Conservation (phyloP, 2,329 filamentous ascomycete genomes). For the Volutella citrinella region DNA sequence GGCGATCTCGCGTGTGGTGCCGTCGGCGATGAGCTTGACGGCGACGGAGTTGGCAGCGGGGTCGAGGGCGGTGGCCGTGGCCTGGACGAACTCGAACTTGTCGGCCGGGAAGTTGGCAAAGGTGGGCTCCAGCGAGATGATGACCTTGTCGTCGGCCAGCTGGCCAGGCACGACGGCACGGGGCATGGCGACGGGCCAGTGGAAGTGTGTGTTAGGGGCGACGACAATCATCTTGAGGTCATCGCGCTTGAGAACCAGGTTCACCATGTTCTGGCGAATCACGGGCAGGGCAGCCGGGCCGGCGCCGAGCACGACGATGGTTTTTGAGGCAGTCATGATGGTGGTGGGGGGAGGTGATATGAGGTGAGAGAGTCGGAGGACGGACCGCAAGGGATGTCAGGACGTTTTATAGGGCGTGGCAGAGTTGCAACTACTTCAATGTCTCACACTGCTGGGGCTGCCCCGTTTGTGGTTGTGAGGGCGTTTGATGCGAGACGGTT, state of each 20-base stretch:
- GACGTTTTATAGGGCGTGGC: too few species aligned
- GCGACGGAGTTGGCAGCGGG: slow-evolving; percentile 39
- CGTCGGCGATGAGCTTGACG: slow-evolving; percentile 34
- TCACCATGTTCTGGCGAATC: slow-evolving; percentile 49
- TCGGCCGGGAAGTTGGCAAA: slow-evolving; percentile 46
- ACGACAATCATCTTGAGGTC: slow-evolving; percentile 45
- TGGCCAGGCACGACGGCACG: slow-evolving; percentile 46
- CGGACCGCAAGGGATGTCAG: too few species aligned
- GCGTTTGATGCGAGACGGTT: too few species aligned
- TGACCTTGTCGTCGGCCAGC: slow-evolving; percentile 38
- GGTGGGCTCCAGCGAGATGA: slow-evolving; percentile 34
- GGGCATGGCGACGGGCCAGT: slow-evolving; percentile 47
- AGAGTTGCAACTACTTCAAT: too few species aligned
- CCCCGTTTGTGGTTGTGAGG: too few species aligned
- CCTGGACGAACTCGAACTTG: slow-evolving; percentile 52
- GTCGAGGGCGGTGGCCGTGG: slow-evolving; percentile 44
- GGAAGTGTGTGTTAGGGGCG: slow-evolving; percentile 45
- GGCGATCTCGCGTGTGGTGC: slow-evolving; percentile 32
- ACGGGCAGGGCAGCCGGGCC: slow-evolving; percentile 44
- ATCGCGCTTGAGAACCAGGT: slow-evolving; percentile 35
- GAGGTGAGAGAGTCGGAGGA: slow-evolving; percentile 2
- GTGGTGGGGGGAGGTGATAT: slow-evolving; percentile 1
- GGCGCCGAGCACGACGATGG: slow-evolving; percentile 50
- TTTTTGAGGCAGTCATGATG: slow-evolving; percentile 25
- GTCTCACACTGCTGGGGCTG: too few species aligned